phyloP scores from a whole-genome alignment of 495 filamentous ascomycete species.

The Penicillium coffeae region DNA sequence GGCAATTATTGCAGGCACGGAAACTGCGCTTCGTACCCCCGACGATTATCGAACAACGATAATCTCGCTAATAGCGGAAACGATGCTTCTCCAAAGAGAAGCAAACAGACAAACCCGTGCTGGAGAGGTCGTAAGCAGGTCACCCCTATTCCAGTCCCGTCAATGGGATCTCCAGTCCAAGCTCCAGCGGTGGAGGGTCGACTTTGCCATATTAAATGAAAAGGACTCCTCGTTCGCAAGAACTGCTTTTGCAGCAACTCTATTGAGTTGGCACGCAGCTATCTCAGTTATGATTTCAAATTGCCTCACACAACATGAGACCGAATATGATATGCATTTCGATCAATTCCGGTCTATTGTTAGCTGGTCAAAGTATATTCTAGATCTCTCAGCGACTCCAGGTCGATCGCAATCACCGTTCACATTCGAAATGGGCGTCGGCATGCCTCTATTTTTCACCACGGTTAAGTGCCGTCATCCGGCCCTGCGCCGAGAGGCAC shows the following conservation, averaged over 20 bases:
- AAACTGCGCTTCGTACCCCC: too few relatives aligned
- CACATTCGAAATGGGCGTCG: slow-evolving; percentile 28
- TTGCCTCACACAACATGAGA: slow-evolving; percentile 8
- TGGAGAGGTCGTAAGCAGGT: too few relatives aligned
- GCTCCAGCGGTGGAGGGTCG: neutral
- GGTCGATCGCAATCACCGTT: slow-evolving; percentile 24
- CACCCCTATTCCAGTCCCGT: too few relatives aligned
- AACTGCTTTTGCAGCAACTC: slow-evolving; percentile 1
- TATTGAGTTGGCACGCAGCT: slow-evolving; percentile 8
- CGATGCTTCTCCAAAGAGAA: too few relatives aligned
- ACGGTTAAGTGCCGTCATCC: slow-evolving; percentile 27
- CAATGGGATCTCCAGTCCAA: neutral
- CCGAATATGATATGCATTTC: slow-evolving; percentile 16
- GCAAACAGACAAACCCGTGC: too few relatives aligned
- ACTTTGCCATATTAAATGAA: neutral
- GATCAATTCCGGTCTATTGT: slow-evolving; percentile 23
- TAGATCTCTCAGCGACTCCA: slow-evolving; percentile 8
- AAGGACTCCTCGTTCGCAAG: too few relatives aligned
- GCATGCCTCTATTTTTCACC: slow-evolving; percentile 23
- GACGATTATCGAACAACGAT: too few relatives aligned
- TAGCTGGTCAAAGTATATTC: slow-evolving; percentile 15
- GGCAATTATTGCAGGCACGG: too few relatives aligned
- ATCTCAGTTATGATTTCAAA: slow-evolving; percentile 11
- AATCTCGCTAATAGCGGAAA: too few relatives aligned
- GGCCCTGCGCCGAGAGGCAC: slow-evolving; percentile 17